Conservation (phyloP, 108 stramenopile species). For the Cyclostephanos tholiformis region DNA sequence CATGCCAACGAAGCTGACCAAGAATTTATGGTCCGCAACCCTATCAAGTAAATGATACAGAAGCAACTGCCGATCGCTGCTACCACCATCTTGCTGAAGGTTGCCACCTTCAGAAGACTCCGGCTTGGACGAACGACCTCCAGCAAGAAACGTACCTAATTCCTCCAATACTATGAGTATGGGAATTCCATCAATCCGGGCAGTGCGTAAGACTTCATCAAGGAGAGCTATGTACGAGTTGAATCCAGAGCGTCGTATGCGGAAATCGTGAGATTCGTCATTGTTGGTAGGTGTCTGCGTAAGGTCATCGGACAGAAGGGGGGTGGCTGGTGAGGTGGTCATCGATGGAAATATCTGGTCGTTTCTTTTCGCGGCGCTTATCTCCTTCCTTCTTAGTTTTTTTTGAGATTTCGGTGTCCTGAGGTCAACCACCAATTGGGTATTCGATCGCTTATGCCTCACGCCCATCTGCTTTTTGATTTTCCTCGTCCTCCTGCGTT, state of each 20-base stretch:
- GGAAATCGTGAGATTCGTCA: conserved; percentile 42
- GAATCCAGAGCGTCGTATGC: conserved; percentile 63
- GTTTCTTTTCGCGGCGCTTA: background rate
- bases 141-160: conserved; percentile 67
- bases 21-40: conserved; percentile 69
- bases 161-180: conserved; percentile 80
- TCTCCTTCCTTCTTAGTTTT: conserved; percentile 19
- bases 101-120: conserved; percentile 8
- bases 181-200: conserved; percentile 74
- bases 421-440: background rate
- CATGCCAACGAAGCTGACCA: conserved; percentile 70
- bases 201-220: conserved; percentile 68
- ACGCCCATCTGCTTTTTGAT: background rate
- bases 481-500: conserved; percentile 15
- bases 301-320: conserved; percentile 5
- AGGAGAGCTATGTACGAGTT: conserved; percentile 73
- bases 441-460: conserved; percentile 3
- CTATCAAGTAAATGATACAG: conserved; percentile 88
- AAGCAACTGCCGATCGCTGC: conserved; percentile 67
- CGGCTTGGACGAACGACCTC: conserved; percentile 5
- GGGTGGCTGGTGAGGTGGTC: conserved; percentile 13
- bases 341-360: background rate
- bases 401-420: conserved; percentile 9
- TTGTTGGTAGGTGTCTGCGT: conserved; percentile 21
- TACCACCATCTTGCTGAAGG: conserved; percentile 16